phyloP scores from a whole-genome alignment of 495 filamentous ascomycete species.

The Neurospora sp. region DNA sequence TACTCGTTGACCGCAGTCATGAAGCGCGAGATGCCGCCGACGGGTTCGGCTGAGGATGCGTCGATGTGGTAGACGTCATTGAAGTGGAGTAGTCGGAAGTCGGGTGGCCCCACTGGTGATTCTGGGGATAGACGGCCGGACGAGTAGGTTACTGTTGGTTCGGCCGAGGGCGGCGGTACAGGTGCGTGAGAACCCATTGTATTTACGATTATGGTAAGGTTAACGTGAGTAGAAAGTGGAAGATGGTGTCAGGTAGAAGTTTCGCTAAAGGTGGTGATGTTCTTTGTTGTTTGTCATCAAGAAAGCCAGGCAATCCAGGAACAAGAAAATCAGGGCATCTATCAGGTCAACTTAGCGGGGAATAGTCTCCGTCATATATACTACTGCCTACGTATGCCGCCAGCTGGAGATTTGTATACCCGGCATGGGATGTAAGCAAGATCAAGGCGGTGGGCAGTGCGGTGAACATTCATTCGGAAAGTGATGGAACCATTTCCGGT shows the following conservation, averaged over 20 bases:
- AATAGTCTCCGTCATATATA: not conserved
- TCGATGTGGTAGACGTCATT: slow-evolving; percentile 92
- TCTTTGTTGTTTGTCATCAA: not conserved
- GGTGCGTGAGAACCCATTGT: not conserved
- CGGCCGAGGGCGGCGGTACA: slow-evolving; percentile 7
- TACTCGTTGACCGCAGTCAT: slow-evolving; percentile 70
- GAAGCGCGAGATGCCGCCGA: slow-evolving; percentile 71
- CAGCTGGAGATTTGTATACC: not conserved
- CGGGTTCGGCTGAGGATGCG: slow-evolving; percentile 60
- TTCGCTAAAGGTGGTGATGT: not conserved
- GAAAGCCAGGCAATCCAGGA: not conserved
- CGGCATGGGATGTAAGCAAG: not conserved
- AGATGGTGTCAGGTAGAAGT: not conserved
- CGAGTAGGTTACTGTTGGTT: slow-evolving; percentile 35
- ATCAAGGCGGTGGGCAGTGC: not conserved
- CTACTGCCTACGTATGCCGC: not conserved
- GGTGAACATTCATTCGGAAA: not conserved
- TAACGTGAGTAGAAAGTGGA: not conserved
- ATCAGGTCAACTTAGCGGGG: not conserved
- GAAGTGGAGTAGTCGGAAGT: slow-evolving; percentile 74
- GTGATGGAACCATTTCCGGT: not conserved
- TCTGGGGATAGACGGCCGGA: slow-evolving; percentile 28
- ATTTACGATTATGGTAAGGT: not conserved
- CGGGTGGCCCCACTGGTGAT: slow-evolving; percentile 36
- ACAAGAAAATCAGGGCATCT: not conserved